Conservation (phyloP, 2,329 filamentous ascomycete species). For the Magnaporthiopsis incrustans region DNA sequence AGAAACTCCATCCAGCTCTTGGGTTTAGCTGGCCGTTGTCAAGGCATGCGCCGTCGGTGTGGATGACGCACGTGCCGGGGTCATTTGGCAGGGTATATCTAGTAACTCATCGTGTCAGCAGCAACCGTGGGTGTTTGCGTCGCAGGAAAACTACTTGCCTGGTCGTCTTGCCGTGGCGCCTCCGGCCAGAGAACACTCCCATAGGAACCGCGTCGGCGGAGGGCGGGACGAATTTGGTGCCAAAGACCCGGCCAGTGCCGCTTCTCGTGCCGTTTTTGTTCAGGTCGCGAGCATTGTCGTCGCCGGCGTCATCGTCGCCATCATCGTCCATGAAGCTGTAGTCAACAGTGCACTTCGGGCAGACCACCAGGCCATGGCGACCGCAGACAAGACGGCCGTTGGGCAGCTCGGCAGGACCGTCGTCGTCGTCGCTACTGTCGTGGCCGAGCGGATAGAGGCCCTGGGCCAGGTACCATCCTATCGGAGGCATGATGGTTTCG, state of each 20-base stretch:
- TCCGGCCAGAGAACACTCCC: constrained; percentile 19
- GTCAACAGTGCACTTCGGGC: constrained; percentile 25
- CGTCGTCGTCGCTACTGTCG: constrained; percentile 24
- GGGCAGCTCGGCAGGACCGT: constrained; percentile 25
- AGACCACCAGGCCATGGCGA: constrained; percentile 23
- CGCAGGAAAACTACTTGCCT: constrained; percentile 15
- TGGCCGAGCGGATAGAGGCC: constrained; percentile 17
- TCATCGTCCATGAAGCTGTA: constrained; percentile 25
- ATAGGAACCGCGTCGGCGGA: constrained; percentile 14
- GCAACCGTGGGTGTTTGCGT: background rate
- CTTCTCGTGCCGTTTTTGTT: constrained; percentile 8
- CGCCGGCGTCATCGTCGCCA: background rate
- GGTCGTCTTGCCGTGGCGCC: background rate
- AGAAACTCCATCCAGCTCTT: constrained; percentile 19
- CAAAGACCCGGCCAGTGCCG: constrained; percentile 24
- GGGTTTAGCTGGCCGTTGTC: constrained; percentile 21
- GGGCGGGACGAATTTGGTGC: constrained; percentile 23
- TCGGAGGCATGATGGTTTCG: constrained; percentile 16
- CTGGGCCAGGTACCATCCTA: constrained; percentile 20
- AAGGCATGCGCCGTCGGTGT: constrained; percentile 27
- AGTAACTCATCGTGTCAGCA: background rate
- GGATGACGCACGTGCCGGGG: constrained; percentile 2
- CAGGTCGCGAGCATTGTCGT: background rate
- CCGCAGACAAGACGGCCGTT: constrained; percentile 28
- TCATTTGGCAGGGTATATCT: constrained; percentile 24